These are phyloP conservation scores for Volvox reticuliferus DNA, from an alignment of 139 green algal species.

Conservation along the genomic window DNA sequence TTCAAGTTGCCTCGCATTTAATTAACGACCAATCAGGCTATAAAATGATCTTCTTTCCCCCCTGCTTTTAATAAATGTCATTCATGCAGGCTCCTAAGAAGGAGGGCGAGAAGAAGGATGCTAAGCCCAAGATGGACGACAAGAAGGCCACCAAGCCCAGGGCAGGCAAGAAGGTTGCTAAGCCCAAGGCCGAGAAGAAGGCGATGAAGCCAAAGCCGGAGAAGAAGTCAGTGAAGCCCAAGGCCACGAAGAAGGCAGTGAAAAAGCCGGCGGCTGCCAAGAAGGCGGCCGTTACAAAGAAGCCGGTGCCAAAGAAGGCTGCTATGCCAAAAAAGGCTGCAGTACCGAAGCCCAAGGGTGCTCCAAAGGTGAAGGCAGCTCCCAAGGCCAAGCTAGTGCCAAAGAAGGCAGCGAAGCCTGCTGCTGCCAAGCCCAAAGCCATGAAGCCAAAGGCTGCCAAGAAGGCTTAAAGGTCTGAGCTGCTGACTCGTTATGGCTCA, in stretches of 20 bases:
- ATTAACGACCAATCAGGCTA: too few species aligned
- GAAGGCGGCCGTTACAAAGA: slow-evolving; percentile 26
- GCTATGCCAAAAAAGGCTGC: slow-evolving; percentile 19
- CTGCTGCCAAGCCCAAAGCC: slow-evolving; percentile 34
- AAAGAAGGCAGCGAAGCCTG: not conserved
- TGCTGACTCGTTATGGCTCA: too few species aligned
- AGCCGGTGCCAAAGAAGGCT: slow-evolving; percentile 29
- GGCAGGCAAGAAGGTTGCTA: slow-evolving; percentile 31
- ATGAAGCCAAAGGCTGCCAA: slow-evolving; percentile 17
- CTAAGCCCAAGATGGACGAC: slow-evolving; percentile 46
- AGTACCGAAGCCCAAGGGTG: slow-evolving; percentile 46
- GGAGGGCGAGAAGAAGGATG: slow-evolving; percentile 49
- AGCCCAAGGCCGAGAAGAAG: slow-evolving; percentile 23
- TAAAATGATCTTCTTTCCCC: too few species aligned
- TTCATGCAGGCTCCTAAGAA: slow-evolving; percentile 52
- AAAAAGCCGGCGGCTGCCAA: slow-evolving; percentile 31
- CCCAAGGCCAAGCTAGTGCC: slow-evolving; percentile 16
- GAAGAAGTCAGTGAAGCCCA: slow-evolving; percentile 47
- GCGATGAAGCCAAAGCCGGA: slow-evolving; percentile 39
- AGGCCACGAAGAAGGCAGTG: slow-evolving; percentile 40
- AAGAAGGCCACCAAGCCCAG: slow-evolving; percentile 50
- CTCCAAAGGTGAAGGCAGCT: slow-evolving; percentile 30
- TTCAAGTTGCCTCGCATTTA: too few species aligned
- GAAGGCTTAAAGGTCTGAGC: slow-evolving; percentile 25
- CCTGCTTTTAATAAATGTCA: too few species aligned